Evolutionary conservation across 2,329 filamentous ascomycete species (phyloP).

Genomic region (Periconia macrospinosa): DNA sequence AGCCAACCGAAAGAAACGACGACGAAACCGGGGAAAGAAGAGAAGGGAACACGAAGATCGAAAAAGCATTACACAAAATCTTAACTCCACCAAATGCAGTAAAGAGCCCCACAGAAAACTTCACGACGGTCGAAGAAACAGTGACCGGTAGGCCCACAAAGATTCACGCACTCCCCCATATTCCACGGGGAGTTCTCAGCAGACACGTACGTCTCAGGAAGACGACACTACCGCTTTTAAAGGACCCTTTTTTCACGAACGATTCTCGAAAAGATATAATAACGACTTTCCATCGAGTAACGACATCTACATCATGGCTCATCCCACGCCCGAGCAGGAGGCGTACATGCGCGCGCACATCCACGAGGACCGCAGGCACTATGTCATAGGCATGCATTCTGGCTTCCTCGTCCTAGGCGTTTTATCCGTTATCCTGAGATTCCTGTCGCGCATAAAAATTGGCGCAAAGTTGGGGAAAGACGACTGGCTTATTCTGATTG

Average conservation of each 20-base stretch:
- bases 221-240: too few relatives aligned
- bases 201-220: too few relatives aligned
- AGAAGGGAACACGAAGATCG: too few relatives aligned
- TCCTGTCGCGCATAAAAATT: slow-evolving; percentile 8
- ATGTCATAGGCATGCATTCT: slow-evolving; percentile 8
- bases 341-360: slow-evolving; percentile 10
- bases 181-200: too few relatives aligned
- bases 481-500: slow-evolving; percentile 13
- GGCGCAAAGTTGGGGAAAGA: slow-evolving; percentile 13
- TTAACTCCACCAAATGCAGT: too few relatives aligned
- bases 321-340: slow-evolving; percentile 4
- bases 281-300: background rate
- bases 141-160: too few relatives aligned
- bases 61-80: too few relatives aligned
- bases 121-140: too few relatives aligned
- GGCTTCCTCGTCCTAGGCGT: slow-evolving; percentile 6
- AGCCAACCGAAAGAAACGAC: too few relatives aligned
- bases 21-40: too few relatives aligned
- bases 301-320: background rate
- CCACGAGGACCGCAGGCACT: slow-evolving; percentile 7
- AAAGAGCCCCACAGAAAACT: too few relatives aligned
- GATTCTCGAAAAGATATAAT: background rate
- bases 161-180: too few relatives aligned
- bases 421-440: slow-evolving; percentile 7
- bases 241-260: background rate